Evolutionary conservation across 345 rosid genomes (phyloP), one percentile per base, ranked within the genome.

Genomic region (Populus alba): DNA sequence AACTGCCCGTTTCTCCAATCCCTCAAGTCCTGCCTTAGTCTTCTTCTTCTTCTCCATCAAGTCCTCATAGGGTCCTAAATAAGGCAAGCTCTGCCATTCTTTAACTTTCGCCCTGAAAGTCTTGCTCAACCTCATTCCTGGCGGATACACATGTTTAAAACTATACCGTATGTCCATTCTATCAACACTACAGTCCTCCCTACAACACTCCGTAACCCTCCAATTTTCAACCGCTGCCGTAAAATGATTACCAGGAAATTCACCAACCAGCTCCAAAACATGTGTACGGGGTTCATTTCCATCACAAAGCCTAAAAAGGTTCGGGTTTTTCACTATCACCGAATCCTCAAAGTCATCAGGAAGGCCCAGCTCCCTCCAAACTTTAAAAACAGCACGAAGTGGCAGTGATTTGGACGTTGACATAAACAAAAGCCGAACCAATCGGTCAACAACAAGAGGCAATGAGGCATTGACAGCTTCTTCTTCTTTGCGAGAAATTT

Each of bases 301-400:
- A 75, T 85, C 91, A 61, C 77, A 80, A n/a, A 88, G 90, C 75
- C 7, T 81, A 62, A 92, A 94, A 16, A 92, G 37, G 78, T 88
- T 84, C 16, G 87, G 76, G 85, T 92, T 91, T 66, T 47, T 72
- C 23, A 81, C 77, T 41, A 94, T 91, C 51, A 94, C 91, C 8
- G 99, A 92, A 76, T 91, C 94, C 83, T 96, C 99, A 78, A 94
- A 94, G 66, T 94, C 94, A 86, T 92, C 97, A 1, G 99, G 99
- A 71, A 95, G 93, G 8, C 97, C 95, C 68, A 92, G 86, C 70
- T 96, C 98, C 87, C 92, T 92, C 99, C 97, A 96, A 22, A 94
- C 97, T 85, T 96, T 94, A 76, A 92, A 96, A 76, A 94, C 51
- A 17, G 98, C 95, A 39, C 95, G 91, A 43, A 94, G 92, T 1